A percentile compares a stretch with the other conserved stretches of the same genome.
Conservation (phyloP, 2,329 filamentous ascomycete species). For the Thermochaetoides dissita region DNA sequence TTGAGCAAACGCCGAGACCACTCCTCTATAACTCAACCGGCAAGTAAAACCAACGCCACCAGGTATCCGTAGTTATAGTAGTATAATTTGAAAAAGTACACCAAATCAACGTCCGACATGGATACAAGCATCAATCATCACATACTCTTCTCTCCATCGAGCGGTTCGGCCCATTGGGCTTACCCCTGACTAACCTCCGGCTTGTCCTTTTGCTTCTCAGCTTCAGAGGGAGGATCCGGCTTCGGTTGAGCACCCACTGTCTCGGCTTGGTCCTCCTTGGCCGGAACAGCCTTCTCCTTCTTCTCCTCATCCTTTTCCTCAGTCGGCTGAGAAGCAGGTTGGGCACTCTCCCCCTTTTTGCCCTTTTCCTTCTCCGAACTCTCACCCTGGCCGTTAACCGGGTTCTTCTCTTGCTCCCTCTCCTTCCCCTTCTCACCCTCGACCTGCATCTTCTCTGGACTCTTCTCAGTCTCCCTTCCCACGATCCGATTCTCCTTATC, state of each 20-base stretch:
- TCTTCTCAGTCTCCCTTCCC: neutral
- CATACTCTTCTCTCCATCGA: too few species aligned
- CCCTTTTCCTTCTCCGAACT: neutral
- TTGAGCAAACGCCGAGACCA: too few species aligned
- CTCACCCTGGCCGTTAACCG: neutral
- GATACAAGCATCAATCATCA: too few species aligned
- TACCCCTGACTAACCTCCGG: neutral
- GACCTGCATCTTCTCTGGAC: neutral
- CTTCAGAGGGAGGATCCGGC: neutral
- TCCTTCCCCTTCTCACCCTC: neutral
- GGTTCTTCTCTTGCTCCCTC: neutral
- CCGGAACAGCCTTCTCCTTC: neutral
- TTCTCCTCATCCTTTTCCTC: neutral
- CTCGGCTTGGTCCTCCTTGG: neutral
- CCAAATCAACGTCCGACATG: too few species aligned
- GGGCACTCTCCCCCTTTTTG: neutral
- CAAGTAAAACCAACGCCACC: too few species aligned
- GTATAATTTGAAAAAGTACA: too few species aligned
- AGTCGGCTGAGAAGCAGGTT: neutral
- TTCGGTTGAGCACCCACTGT: neutral
- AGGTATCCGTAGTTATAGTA: too few species aligned
- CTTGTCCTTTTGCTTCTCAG: neutral
- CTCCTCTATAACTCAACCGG: too few species aligned
- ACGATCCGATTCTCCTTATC: constrained; percentile 33
- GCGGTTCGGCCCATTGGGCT: too few species aligned